Evolutionary conservation across 257 asterid species (phyloP).

Genomic region (Leptodermis oblonga): DNA sequence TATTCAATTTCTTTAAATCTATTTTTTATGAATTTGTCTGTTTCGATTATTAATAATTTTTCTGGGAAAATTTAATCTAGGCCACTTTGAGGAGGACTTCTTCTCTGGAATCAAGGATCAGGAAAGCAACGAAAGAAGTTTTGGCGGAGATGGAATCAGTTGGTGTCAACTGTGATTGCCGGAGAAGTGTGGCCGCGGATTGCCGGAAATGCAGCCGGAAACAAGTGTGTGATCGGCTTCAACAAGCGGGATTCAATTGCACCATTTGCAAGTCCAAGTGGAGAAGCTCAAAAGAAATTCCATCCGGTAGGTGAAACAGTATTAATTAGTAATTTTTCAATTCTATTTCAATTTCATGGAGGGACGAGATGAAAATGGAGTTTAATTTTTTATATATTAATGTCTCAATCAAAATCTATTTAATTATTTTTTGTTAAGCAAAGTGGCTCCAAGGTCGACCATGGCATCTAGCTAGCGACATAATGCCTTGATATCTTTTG

Average conservation of each 20-base stretch:
- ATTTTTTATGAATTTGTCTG: background rate
- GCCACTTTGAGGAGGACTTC: conserved; percentile 29
- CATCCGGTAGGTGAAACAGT: conserved; percentile 30
- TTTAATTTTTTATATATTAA: no score
- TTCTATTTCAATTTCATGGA: background rate
- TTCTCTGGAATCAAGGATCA: conserved; percentile 24
- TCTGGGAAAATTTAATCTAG: conserved; percentile 11
- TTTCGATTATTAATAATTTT: background rate
- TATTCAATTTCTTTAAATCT: no score
- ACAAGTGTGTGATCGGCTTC: conserved; percentile 22
- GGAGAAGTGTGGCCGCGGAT: conserved; percentile 9
- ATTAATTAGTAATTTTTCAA: background rate
- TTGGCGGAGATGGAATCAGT: conserved; percentile 18
- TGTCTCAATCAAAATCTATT: no score
- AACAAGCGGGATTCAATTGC: conserved; percentile 25
- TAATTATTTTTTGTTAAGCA: no score
- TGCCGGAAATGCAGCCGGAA: conserved; percentile 28
- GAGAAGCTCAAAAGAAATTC: conserved; percentile 24
- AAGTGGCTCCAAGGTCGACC: no score
- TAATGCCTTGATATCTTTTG: no score
- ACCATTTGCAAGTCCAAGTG: conserved; percentile 37
- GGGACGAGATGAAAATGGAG: background rate
- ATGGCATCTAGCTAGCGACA: no score
- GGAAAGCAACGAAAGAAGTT: conserved; percentile 31
- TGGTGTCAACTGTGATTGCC: conserved; percentile 27